Base-by-base conservation (phyloP, 805 yeast genomes). In the Brettanomyces sp. region DNA sequence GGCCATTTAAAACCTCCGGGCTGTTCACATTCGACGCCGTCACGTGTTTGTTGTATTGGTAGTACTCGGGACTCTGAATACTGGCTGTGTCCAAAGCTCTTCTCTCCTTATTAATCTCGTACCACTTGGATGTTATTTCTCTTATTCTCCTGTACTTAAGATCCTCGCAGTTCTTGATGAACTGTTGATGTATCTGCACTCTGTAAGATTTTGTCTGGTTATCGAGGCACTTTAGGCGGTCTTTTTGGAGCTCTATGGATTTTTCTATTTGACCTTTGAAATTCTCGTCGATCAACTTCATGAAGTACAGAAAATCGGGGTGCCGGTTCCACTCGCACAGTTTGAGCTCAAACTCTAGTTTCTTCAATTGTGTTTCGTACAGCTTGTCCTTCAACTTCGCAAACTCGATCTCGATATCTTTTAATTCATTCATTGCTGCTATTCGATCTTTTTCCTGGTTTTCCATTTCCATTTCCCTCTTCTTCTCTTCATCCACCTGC, bases 291-390 rank as follows among this genome's bases (percentile, higher is more conserved):
- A 93, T 79, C 62, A 80, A 78, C 54, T 74, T 74, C 60, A 84
- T 79, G 45, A 85, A 83, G 42, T 77, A 73, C 36, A 85, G 74
- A 45, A 91, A 73, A 55, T 90, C 96, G 0, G 98, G 98, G 63
- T 93, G 99, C 21, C 88, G 77, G 11, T 96, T 96, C 51, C 82
- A 83, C 33, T 82, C 67, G 65, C 98, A 90, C 74, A 91, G 77
- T 56, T 83, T 83, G 49, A 91, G 68, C 62, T 93, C 99, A 40
- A 84, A 82, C 53, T 87, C 86, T 52, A 85, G 72, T 50, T 85
- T 76, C 35, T 75, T 70, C 57, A 90, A 67, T 60, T 87, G 90
- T 59, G 89, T 95, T 49, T 84, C 89, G 63, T 85, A 91, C 43
- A 93, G 68, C 56, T 76, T 75, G 62, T 93, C 97, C 51, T 96